Conservation (phyloP, 208 protist genomes). For the Porcisia deanei region DNA sequence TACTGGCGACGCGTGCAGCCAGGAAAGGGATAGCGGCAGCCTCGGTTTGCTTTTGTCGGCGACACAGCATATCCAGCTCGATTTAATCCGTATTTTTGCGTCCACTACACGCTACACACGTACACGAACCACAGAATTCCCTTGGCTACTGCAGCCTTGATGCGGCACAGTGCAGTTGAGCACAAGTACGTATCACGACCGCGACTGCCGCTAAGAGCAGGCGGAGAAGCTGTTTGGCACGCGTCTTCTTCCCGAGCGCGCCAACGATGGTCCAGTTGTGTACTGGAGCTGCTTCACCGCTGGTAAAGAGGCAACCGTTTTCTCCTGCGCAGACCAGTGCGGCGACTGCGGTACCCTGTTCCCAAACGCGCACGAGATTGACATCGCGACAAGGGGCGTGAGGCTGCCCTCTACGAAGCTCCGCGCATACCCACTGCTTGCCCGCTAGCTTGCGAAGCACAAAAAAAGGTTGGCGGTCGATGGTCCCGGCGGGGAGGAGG, state of each 20-base stretch:
- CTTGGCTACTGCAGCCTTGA: conserved; percentile 27
- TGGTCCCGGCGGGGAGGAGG: not conserved
- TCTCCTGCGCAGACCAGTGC: conserved; percentile 88
- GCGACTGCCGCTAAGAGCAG: conserved; percentile 61
- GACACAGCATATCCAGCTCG: conserved; percentile 44
- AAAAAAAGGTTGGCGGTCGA: not conserved
- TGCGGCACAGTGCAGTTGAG: conserved; percentile 62
- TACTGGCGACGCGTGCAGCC: conserved; percentile 46
- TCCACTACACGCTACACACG: conserved; percentile 62
- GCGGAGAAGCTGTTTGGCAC: conserved; percentile 47
- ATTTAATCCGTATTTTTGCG: conserved; percentile 72
- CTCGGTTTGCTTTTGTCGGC: conserved; percentile 34
- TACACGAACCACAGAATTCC: conserved; percentile 55
- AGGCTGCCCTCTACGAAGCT: conserved; percentile 35
- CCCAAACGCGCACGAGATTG: conserved; percentile 44
- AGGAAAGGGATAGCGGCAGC: not conserved
- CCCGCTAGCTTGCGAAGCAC: conserved; percentile 23
- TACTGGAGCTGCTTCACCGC: conserved; percentile 50
- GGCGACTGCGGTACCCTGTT: conserved; percentile 35
- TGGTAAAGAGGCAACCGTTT: conserved; percentile 32
- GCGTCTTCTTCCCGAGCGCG: conserved; percentile 35
- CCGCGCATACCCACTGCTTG: conserved; percentile 61
- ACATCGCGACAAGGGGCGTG: conserved; percentile 54
- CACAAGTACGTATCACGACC: conserved; percentile 80
- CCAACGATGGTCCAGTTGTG: conserved; percentile 48